Percentiles rank a stretch among this genome's conserved stretches.
phyloP scores from a whole-genome alignment of 305 asterid genomes.

The Plantago lanceolata region DNA sequence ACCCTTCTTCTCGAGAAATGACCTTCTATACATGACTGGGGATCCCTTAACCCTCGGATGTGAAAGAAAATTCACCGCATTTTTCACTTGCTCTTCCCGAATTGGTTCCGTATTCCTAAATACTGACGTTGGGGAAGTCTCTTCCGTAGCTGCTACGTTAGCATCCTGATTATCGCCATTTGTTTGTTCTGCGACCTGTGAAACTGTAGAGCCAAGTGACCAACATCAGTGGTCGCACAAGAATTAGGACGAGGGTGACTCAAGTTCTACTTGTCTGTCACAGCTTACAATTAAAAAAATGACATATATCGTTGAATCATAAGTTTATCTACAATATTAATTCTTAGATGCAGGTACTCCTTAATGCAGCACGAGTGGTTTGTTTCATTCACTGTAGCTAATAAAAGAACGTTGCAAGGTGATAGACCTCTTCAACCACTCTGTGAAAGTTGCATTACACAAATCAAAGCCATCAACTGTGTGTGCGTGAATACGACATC shows the following conservation, averaged over 20 bases:
- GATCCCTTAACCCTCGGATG: slow-evolving; percentile 97
- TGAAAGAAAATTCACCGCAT: slow-evolving; percentile 93
- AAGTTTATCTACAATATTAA: slow-evolving; percentile 4
- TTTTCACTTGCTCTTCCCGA: slow-evolving; percentile 90
- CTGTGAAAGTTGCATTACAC: not conserved
- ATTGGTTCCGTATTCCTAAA: slow-evolving; percentile 90
- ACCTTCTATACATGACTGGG: slow-evolving; percentile 83
- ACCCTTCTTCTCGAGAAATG: slow-evolving; percentile 97
- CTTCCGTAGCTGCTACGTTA: slow-evolving; percentile 46
- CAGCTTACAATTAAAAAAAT: slow-evolving; percentile 14
- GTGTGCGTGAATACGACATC: not conserved
- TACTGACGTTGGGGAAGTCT: slow-evolving; percentile 64
- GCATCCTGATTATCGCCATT: slow-evolving; percentile 34
- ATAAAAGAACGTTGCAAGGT: too few relatives aligned
- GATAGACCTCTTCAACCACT: not conserved
- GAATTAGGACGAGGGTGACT: not conserved
- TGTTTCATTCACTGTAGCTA: not conserved
- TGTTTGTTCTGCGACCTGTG: slow-evolving; percentile 38
- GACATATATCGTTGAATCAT: not conserved
- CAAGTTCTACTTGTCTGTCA: not conserved
- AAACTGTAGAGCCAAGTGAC: slow-evolving; percentile 34
- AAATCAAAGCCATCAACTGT: not conserved
- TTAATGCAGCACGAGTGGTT: not conserved
- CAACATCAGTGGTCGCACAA: slow-evolving; percentile 5
- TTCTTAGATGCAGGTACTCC: not conserved